A percentile compares a stretch with the other conserved stretches of the same genome.
phyloP scores from a whole-genome alignment of 306 rosid genomes.

The Acacia crassicarpa region DNA sequence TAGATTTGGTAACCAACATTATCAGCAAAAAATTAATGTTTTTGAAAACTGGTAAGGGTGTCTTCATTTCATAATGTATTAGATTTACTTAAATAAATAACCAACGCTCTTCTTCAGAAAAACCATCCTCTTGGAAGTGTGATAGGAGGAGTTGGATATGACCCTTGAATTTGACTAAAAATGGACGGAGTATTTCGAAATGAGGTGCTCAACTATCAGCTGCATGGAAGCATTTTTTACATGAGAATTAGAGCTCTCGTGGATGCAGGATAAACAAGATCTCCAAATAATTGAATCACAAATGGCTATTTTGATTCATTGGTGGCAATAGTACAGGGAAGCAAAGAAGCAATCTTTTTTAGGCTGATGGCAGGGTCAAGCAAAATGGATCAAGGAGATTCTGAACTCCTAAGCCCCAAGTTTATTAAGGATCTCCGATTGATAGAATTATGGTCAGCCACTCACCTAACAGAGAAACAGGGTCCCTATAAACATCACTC shows the following conservation, averaged over 20 bases:
- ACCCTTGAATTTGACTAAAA: not conserved
- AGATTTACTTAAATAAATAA: not conserved
- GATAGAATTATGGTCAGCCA: not conserved
- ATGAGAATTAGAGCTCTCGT: not conserved
- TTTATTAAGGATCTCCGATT: not conserved
- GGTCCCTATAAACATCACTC: not conserved
- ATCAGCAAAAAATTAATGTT: not conserved
- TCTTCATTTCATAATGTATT: not conserved
- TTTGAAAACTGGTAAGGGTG: not conserved
- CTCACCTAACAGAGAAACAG: not conserved
- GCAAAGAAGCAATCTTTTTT: not conserved
- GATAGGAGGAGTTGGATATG: not conserved
- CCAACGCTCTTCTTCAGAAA: not conserved
- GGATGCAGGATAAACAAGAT: not conserved
- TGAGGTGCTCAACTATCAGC: not conserved
- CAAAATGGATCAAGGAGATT: not conserved
- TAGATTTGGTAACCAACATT: not conserved
- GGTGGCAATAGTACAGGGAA: not conserved
- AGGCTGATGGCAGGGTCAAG: not conserved
- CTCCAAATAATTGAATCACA: not conserved
- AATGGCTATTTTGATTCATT: not conserved
- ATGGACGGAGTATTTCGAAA: not conserved
- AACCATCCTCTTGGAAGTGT: not conserved
- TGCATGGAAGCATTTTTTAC: not conserved
- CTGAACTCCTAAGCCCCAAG: not conserved